Evolutionary conservation across 306 rosid genomes (phyloP).

Genomic region (Citrullus mucosospermus): DNA sequence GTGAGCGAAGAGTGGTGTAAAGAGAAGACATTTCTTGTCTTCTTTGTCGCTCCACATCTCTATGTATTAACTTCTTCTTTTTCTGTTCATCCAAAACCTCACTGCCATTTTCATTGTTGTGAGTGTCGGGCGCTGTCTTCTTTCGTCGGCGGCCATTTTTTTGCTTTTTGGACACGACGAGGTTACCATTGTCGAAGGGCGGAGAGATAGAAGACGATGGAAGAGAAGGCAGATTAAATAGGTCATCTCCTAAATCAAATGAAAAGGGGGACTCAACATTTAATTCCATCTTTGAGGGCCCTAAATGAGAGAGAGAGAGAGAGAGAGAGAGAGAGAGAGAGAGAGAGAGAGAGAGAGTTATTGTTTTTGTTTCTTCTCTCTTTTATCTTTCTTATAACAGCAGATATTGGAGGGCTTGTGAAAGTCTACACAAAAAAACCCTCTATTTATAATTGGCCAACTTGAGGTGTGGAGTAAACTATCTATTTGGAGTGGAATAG

Average conservation of each 20-base stretch:
- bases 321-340: background rate
- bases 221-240: background rate
- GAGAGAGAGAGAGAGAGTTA: background rate
- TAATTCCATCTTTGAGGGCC: background rate
- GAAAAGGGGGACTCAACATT: background rate
- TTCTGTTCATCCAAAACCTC: background rate
- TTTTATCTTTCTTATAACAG: too few species aligned
- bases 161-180: background rate
- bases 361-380: too few species aligned
- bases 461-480: too few species aligned
- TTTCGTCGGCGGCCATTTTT: background rate
- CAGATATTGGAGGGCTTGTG: too few species aligned
- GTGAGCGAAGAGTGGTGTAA: conserved; percentile 20
- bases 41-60: conserved; percentile 35
- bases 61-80: conserved; percentile 23
- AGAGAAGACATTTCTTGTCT: conserved; percentile 40
- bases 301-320: background rate
- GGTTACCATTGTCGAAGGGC: background rate
- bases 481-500: too few species aligned
- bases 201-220: background rate
- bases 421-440: too few species aligned
- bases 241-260: background rate
- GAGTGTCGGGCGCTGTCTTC: background rate
- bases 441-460: too few species aligned
- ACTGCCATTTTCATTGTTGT: background rate